phyloP scores from a whole-genome alignment of 108 stramenopile genomes.

The Seminavis robusta region DNA sequence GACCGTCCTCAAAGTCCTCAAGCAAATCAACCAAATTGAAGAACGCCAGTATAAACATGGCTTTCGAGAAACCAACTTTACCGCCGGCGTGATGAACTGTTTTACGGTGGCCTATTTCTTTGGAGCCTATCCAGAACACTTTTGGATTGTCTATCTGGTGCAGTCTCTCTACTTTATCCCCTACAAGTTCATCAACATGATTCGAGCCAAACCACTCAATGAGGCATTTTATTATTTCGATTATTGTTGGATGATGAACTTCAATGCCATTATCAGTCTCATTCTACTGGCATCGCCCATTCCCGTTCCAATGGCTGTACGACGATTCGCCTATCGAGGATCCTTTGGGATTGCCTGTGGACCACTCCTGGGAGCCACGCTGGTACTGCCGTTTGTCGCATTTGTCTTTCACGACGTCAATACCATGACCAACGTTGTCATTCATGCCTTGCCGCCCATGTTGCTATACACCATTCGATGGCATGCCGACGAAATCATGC shows the following conservation, averaged over 20 bases:
- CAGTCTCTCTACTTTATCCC: conserved; percentile 39
- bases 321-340: conserved; percentile 28
- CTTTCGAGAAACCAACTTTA: conserved; percentile 43
- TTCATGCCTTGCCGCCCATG: conserved; percentile 58
- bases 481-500: conserved; percentile 26
- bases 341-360: conserved; percentile 42
- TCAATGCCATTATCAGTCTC: conserved; percentile 17
- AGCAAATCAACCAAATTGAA: conserved; percentile 35
- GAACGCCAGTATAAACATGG: conserved; percentile 32
- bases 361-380: conserved; percentile 41
- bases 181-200: conserved; percentile 23
- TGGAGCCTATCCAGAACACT: conserved; percentile 38
- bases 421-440: conserved; percentile 47
- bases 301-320: conserved; percentile 6
- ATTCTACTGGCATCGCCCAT: conserved; percentile 10
- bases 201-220: conserved; percentile 35
- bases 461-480: conserved; percentile 52
- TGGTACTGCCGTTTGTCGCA: conserved; percentile 45
- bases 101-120: conserved; percentile 38
- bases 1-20: conserved; percentile 32
- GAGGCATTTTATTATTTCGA: conserved; percentile 49
- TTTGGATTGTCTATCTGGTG: conserved; percentile 42
- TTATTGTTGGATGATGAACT: conserved; percentile 60
- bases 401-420: conserved; percentile 56
- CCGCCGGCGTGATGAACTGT: conserved; percentile 47